A percentile compares a stretch with the other conserved stretches of the same genome.
Conservation (phyloP, 495 filamentous ascomycete species). For the Penicillium herquei region DNA sequence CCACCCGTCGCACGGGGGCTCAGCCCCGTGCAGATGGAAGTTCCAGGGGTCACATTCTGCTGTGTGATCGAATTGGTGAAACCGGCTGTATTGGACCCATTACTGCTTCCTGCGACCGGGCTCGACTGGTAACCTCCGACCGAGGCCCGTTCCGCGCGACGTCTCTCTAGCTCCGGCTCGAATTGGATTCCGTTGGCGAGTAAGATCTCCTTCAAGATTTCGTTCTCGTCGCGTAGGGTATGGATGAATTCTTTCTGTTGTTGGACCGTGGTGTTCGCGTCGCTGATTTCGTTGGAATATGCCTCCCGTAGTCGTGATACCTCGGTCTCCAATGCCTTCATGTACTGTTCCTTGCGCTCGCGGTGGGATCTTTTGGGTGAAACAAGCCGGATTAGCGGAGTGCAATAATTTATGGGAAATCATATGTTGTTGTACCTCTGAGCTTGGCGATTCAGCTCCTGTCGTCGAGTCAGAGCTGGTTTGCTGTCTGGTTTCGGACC, state of each 20-base stretch:
- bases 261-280: slow-evolving; percentile 35
- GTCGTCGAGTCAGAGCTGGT: slow-evolving; percentile 86
- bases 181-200: slow-evolving; percentile 67
- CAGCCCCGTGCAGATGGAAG: slow-evolving; percentile 35
- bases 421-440: slow-evolving; percentile 63
- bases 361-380: slow-evolving; percentile 71
- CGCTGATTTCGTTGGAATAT: slow-evolving; percentile 41
- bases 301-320: slow-evolving; percentile 65
- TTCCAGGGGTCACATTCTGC: slow-evolving; percentile 38
- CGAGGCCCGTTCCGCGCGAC: slow-evolving; percentile 34
- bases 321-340: slow-evolving; percentile 89
- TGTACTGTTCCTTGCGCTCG: slow-evolving; percentile 94
- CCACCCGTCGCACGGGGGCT: slow-evolving; percentile 32
- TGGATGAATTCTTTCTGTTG: slow-evolving; percentile 45
- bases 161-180: slow-evolving; percentile 39
- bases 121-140: slow-evolving; percentile 26
- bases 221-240: slow-evolving; percentile 60
- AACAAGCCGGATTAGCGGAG: slow-evolving; percentile 7
- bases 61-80: slow-evolving; percentile 25
- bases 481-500: slow-evolving; percentile 97
- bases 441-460: slow-evolving; percentile 93
- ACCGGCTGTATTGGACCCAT: slow-evolving; percentile 30
- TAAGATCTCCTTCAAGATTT: slow-evolving; percentile 71
- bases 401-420: no score
- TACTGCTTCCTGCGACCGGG: slow-evolving; percentile 36